Conservation (phyloP, 495 filamentous ascomycete genomes). For the Talaromyces liani region DNA sequence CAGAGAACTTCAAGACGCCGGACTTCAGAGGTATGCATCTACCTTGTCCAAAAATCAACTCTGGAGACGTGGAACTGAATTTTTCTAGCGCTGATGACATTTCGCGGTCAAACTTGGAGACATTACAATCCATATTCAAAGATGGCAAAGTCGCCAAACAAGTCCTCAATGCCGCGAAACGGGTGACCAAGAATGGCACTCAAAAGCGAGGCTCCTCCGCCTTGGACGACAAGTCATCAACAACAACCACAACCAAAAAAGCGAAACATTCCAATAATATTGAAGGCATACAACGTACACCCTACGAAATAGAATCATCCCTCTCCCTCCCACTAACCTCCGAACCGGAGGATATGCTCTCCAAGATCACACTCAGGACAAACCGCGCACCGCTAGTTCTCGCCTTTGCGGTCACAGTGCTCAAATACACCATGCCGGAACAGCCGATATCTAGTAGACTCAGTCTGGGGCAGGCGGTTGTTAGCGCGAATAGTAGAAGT, state of each 20-base stretch:
- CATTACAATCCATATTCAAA: conserved; percentile 51
- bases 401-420: conserved; percentile 65
- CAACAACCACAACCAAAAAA: conserved; percentile 16
- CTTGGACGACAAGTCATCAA: conserved; percentile 2
- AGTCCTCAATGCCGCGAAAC: conserved; percentile 50
- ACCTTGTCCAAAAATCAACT: not conserved
- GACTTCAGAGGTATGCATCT: conserved; percentile 51
- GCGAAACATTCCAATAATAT: conserved; percentile 8
- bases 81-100: conserved; percentile 49
- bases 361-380: conserved; percentile 51
- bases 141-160: conserved; percentile 68
- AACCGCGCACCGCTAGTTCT: conserved; percentile 77
- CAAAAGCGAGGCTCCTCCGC: conserved; percentile 46
- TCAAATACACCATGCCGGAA: conserved; percentile 73
- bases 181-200: conserved; percentile 53
- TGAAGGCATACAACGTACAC: conserved; percentile 21
- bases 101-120: conserved; percentile 46
- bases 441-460: conserved; percentile 76
- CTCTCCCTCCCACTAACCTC: conserved; percentile 50
- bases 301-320: conserved; percentile 56
- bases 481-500: conserved; percentile 66
- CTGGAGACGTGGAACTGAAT: too few species aligned
- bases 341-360: conserved; percentile 51
- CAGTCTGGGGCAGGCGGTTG: conserved; percentile 71
- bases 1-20: conserved; percentile 56